Base-by-base conservation (phyloP, 73 alveolate genomes). In the Urostyla sp. region DNA sequence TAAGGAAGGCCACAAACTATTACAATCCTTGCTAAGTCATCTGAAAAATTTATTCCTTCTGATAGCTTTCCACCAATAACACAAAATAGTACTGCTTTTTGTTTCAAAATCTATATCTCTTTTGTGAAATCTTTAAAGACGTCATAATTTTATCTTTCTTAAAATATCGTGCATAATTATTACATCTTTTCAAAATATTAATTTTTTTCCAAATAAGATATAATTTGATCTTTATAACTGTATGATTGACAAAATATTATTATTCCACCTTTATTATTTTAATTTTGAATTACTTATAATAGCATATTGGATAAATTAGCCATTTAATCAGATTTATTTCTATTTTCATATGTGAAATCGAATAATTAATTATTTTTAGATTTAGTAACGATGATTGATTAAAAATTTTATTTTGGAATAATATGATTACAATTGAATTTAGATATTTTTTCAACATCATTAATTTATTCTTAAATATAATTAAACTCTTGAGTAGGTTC, bases 41-140 rank as follows among this genome's bases (percentile, higher is more conserved):
- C 98, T 18, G 92, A 75, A 73, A 96, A 96, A 80, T 96, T 95
- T 24, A 96, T 95, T 11, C 99, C 99, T 66, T 96, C 99, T 21
- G 98, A 88, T 40, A 96, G 74, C 77, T 87, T 90, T 18, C 99
- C 99, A 26, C 98, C 98, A 80, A 94, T 92, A 27, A 96, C 99
- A 18, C 98, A 90, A 45, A 96, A 84, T 24, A 96, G 61, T 15
- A 95, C 54, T 16, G 97, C 94, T 16, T 91, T 79, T 49, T 31
- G 51, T 38, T 53, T 82, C 80, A 83, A 72, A 28, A 40, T 59
- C 72, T 37, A 32, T 85, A 80, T 85, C 58, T 31, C 72, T 63
- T 43, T 80, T 15, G 79, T 72, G 75, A 69, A 73, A 72, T 54
- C 88, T 63, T 67, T 74, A 77, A 67, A 82, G 79, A 88, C 80